A percentile compares a stretch with the other conserved stretches of the same genome.
Conservation (phyloP, 2,329 filamentous ascomycete species). For the Cryphonectria radicalis region DNA sequence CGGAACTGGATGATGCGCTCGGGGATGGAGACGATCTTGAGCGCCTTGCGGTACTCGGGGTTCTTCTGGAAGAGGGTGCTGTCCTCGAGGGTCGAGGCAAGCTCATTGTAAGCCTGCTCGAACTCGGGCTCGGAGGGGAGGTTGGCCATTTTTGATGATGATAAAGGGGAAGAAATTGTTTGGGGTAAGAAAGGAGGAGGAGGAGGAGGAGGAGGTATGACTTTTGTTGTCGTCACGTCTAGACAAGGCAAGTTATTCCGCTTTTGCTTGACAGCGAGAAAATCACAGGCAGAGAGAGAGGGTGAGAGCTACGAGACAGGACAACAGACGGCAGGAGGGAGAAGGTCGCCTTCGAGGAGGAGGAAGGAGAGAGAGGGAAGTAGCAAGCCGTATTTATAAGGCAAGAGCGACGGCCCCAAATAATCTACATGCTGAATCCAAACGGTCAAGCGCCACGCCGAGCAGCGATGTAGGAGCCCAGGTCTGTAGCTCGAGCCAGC, state of each 20-base stretch:
- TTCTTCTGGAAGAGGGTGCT: slow-evolving; percentile 91
- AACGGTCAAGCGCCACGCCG: neutral
- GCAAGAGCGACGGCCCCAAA: neutral
- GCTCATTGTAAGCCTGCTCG: slow-evolving; percentile 98
- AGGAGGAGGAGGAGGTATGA: neutral
- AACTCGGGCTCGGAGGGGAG: slow-evolving; percentile 92
- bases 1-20: slow-evolving; percentile 98
- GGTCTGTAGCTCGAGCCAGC: neutral
- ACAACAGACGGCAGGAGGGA: neutral
- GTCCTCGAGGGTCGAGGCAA: slow-evolving; percentile 91
- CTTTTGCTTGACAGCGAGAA: neutral
- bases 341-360: slow-evolving; percentile 5
- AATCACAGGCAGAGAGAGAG: neutral
- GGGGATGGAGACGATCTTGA: slow-evolving; percentile 84
- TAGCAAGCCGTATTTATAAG: slow-evolving; percentile 20
- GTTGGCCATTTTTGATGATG: slow-evolving; percentile 68
- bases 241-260: neutral
- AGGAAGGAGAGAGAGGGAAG: slow-evolving; percentile 5
- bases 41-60: slow-evolving; percentile 91
- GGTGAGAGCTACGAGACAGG: neutral
- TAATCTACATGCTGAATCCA: neutral
- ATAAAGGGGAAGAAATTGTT: neutral
- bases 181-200: neutral
- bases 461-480: slow-evolving; percentile 9
- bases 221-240: neutral